Evolutionary conservation across 139 green algal species (phyloP), one percentile per base, ranked within the genome.

Genomic region (Chlamydomonas applanata): DNA sequence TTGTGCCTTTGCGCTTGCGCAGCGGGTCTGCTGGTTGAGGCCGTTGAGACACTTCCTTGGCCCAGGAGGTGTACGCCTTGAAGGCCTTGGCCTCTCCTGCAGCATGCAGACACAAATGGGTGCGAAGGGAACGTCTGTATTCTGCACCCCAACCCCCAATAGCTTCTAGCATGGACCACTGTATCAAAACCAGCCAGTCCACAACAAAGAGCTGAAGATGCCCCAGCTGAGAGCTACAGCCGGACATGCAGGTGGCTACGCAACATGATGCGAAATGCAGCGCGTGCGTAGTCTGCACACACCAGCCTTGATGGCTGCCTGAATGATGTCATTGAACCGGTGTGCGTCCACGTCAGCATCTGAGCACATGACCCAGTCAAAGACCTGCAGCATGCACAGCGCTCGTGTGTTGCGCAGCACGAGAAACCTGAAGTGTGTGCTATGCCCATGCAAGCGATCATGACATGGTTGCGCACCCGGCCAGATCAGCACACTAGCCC

Each of bases 331-430:
- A 75, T 80, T 87, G 81, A 97, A 97, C 5, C 94, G 82, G 69
- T 96, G 89, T 20, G 87, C 89, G 73, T 98, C 94, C 3, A 79
- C 17, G 0, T 83, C 79, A 11, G 83, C 67, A 4, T 93, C 77
- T 22, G 85, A 93, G 86, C 92, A 96, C 78, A 98, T 94, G 49
- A 94, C 52, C 80, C 87, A 95, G 40, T 86, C 76, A 79, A 97
- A 96, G 54, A 96, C 88, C 67, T 88, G 72, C 62, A 76, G 19
- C 14, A 40, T 64, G 20, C 7, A 29, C 22, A 64, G 16, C 17
- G 19, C 22, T 33, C 22, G 19, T 64, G 7, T 64, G 19, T 64
- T 9, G 20, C 30, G 69, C 69, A 75, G 56, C 22, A 33, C 16
- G 13, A 17, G 46, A 56, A 56, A 56, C 14, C 14, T 56, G 46